phyloP scores from a whole-genome alignment of 331 rosid species.

The Acacia pycnantha region DNA sequence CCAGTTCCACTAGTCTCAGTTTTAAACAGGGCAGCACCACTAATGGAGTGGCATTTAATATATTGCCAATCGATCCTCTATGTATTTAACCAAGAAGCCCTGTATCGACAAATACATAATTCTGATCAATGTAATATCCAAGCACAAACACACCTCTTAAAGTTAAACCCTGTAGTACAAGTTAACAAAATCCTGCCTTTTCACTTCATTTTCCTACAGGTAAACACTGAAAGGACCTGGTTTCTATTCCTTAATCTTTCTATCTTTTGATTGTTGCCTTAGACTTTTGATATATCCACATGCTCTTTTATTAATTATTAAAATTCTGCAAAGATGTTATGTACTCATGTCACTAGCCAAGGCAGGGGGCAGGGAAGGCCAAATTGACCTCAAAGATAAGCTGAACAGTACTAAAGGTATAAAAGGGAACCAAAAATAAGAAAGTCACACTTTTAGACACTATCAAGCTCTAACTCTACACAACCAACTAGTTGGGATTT shows the following conservation, averaged over 20 bases:
- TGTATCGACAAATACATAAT: not conserved
- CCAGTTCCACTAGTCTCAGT: not conserved
- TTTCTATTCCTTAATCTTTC: not conserved
- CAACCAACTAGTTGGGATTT: not conserved
- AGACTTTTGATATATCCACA: too few relatives aligned
- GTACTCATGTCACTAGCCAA: not conserved
- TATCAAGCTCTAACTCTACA: not conserved
- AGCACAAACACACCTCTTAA: not conserved
- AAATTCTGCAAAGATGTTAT: not conserved
- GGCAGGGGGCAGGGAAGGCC: not conserved
- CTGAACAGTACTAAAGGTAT: not conserved
- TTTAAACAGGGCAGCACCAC: not conserved
- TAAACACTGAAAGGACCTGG: not conserved
- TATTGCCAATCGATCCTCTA: constrained; percentile 8
- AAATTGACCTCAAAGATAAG: not conserved
- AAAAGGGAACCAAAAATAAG: not conserved
- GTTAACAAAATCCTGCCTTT: not conserved
- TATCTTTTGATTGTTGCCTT: not conserved
- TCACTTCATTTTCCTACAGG: constrained; percentile 1
- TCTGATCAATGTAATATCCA: not conserved
- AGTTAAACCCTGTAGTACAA: not conserved
- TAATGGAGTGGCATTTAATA: not conserved
- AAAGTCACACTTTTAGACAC: not conserved
- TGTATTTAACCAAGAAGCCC: constrained; percentile 1
- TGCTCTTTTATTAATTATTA: too few relatives aligned